A percentile compares a stretch with the other conserved stretches of the same genome.
These are phyloP conservation scores for Scutellaria galericulata DNA, from an alignment of 257 asterid species.

Conservation along the genomic window DNA sequence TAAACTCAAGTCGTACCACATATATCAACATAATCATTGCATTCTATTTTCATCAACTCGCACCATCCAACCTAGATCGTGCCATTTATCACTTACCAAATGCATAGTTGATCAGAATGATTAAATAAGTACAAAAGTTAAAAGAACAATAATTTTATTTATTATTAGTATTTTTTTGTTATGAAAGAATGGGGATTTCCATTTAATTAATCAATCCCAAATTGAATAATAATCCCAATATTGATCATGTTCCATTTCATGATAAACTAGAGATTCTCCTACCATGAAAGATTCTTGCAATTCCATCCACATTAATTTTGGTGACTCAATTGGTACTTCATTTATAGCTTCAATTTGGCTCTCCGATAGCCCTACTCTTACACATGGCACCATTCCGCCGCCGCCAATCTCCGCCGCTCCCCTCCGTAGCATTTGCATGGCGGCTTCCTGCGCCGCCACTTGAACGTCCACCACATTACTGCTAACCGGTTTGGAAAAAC, in stretches of 20 bases:
- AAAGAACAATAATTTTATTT: too few species aligned
- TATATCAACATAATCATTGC: too few species aligned
- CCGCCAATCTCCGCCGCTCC: neutral
- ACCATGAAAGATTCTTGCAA: neutral
- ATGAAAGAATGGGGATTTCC: too few species aligned
- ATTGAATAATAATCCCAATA: conserved; percentile 39
- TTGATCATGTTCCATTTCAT: conserved; percentile 31
- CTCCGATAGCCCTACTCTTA: conserved; percentile 49
- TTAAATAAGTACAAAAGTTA: too few species aligned
- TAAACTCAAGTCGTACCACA: too few species aligned
- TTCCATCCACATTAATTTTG: conserved; percentile 52
- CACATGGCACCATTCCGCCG: conserved; percentile 19
- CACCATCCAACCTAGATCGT: too few species aligned
- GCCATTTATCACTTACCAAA: too few species aligned
- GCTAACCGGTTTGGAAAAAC: conserved; percentile 44
- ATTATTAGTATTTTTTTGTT: too few species aligned
- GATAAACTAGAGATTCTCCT: conserved; percentile 1
- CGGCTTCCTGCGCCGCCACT: conserved; percentile 57
- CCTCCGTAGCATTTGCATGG: conserved; percentile 31
- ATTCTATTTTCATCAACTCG: too few species aligned
- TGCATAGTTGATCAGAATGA: too few species aligned
- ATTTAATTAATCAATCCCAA: conserved; percentile 41
- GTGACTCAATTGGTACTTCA: conserved; percentile 60
- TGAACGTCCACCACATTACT: conserved; percentile 41
- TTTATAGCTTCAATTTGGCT: conserved; percentile 63